Evolutionary conservation across 176 grass and related monocot species (phyloP), one percentile per base, ranked within the genome.

Genomic region (Panicum miliaceum): DNA sequence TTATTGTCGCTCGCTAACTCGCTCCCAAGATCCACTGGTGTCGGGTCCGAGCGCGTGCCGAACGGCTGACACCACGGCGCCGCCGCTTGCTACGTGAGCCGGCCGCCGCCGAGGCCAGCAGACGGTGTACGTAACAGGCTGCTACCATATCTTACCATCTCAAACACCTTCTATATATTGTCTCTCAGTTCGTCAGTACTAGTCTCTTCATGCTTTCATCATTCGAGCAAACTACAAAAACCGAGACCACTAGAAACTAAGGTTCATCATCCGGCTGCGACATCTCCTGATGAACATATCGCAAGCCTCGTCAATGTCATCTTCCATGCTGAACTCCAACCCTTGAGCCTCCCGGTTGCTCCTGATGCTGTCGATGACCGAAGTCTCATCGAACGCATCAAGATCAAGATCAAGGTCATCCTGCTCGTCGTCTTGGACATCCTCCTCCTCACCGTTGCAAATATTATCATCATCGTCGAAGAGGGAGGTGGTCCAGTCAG

Each of bases 251-350:
- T 75, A 57, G 4, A 84, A 4, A 48, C 32, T 75, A 8, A 45
- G 12, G 69, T 57, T 97, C 67, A 97, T 85, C 54, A 97, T 85
- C 54, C 71, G 84, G 41, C 26, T 41, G 1, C 78, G 88, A 34
- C 92, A 89, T 82, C 92, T 89, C 78, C 52, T 85, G 32, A 94
- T 97, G 84, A 91, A 97, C 68, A 94, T 77, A 12, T 89, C 94
- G 0, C 90, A 90, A 0, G 85, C 90, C 37, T 94, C 90, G 22
- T 97, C 88, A 62, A 97, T 97, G 34, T 94, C 88, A 5, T 92
- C 69, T 15, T 94, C 92, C 35, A 97, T 63, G 43, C 77, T 89
- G 73, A 94, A 97, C 63, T 92, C 88, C n/a, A 91, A 7, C 0
- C 90, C 90, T 32, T 88, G 71, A 7, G 57, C 86, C 34, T 91